These are phyloP conservation scores for Thuidium tamariscinum DNA, from an alignment of 225 moss, liverwort and hornwort genomes.

Conservation along the genomic window DNA sequence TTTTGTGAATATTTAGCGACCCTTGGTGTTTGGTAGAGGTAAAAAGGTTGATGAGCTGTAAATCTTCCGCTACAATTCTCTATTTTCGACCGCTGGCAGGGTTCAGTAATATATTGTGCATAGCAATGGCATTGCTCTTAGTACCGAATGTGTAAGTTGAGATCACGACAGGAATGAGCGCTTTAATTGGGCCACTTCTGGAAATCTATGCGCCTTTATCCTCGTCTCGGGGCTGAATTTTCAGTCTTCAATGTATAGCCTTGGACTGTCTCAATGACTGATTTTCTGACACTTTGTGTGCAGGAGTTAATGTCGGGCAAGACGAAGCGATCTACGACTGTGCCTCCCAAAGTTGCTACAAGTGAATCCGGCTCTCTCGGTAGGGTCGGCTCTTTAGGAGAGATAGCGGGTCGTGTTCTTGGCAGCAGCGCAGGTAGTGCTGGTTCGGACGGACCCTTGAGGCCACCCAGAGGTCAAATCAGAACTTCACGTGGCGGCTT, in stretches of 20 bases:
- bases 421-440: slow-evolving; percentile 61
- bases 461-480: slow-evolving; percentile 60
- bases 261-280: background rate
- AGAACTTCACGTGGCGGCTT: slow-evolving; percentile 21
- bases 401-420: slow-evolving; percentile 34
- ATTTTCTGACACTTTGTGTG: background rate
- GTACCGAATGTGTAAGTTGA: background rate
- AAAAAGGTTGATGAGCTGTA: background rate
- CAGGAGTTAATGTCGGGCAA: slow-evolving; percentile 62
- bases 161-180: background rate
- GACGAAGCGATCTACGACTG: slow-evolving; percentile 41
- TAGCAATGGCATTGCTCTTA: background rate
- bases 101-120: background rate
- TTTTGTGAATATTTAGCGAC: background rate
- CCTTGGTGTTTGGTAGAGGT: background rate
- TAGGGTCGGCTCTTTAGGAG: slow-evolving; percentile 41
- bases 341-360: slow-evolving; percentile 32
- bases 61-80: background rate
- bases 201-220: background rate
- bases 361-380: slow-evolving; percentile 30
- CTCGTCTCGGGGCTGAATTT: background rate
- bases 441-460: slow-evolving; percentile 55
- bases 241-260: background rate
- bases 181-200: background rate
- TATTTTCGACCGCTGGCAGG: background rate